Base-by-base conservation (phyloP, 2,329 filamentous ascomycete species). In the Ceratocystis variospora region DNA sequence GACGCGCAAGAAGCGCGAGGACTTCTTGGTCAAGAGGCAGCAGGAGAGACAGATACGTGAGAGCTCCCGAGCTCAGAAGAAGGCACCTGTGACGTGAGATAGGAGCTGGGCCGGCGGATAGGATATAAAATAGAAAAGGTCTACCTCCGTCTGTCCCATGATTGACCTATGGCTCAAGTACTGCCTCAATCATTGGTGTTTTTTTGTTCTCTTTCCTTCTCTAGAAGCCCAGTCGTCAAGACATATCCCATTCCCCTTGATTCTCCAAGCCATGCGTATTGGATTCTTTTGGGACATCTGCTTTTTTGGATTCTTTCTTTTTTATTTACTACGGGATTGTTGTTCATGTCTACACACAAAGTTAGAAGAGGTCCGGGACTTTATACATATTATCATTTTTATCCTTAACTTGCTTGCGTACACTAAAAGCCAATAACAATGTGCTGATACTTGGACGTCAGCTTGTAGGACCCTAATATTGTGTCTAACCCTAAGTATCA, bases 1-100 rank as follows among this genome's bases (percentile, higher is more conserved):
- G 66, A 75, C 72, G 22, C 77, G 77, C 45, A 77, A 77, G 28
- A 57, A 67, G 66, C 46, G 44, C 3, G 62, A 62, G 10, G 66
- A 67, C 22, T 64, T 67, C 45, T 31, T 67, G 44, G 55, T 64
- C 37, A 67, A 67, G 62, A 62, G 66, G 48, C 66, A 64, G 31
- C 66, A 67, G 31, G 53, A 67, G 53, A 62, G 45, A 19, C 62
- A 67, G 33, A 53, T 63, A 15, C 61, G 48, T n/a, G 28, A 63
- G 46, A 50, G 59, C 25, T 57, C 63, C 15, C 50, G 53, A 19
- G 63, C 33, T 50, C n/a, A 33, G n/a, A 79, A 81, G 69, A 79
- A 80, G 44, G 75, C 78, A 7, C 44, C 50, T 25, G 65, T 48
- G 25, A 15, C 48, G n/a, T 45, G 22, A 57, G 50, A 55, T 15